Percentiles rank a stretch among this genome's conserved stretches.
These are phyloP conservation scores for Nymphaea thermarum DNA, from an alignment of 164 flowering plant species.

Conservation along the genomic window DNA sequence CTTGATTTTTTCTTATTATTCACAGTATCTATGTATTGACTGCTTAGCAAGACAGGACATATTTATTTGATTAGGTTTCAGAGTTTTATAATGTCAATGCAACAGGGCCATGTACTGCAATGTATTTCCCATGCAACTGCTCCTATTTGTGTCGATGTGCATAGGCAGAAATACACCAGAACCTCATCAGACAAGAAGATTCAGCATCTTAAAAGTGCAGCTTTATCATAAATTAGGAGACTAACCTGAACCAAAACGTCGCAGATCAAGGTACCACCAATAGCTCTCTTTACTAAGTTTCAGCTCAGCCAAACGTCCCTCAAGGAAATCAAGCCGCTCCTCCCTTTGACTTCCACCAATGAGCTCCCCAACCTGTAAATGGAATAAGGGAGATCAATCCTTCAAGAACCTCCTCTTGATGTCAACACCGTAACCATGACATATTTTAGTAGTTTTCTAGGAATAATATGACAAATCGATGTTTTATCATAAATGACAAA, in stretches of 20 bases:
- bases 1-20: no score
- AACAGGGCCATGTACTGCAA: no score
- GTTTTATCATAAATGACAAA: no score
- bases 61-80: no score
- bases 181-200: neutral
- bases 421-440: no score
- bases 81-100: no score
- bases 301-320: constrained; percentile 63
- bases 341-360: constrained; percentile 99
- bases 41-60: no score
- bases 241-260: constrained; percentile 94
- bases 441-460: no score
- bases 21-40: no score
- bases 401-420: neutral
- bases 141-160: no score
- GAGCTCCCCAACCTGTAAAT: constrained; percentile 79
- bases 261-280: constrained; percentile 99
- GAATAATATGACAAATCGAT: no score
- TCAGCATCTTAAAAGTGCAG: neutral
- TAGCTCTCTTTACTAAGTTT: constrained; percentile 73
- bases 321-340: constrained; percentile 72
- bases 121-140: no score
- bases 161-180: neutral
- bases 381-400: neutral
- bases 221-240: neutral